These are phyloP conservation scores for Venturia pyrina DNA, from an alignment of 2,329 filamentous ascomycete genomes.

Conservation along the genomic window DNA sequence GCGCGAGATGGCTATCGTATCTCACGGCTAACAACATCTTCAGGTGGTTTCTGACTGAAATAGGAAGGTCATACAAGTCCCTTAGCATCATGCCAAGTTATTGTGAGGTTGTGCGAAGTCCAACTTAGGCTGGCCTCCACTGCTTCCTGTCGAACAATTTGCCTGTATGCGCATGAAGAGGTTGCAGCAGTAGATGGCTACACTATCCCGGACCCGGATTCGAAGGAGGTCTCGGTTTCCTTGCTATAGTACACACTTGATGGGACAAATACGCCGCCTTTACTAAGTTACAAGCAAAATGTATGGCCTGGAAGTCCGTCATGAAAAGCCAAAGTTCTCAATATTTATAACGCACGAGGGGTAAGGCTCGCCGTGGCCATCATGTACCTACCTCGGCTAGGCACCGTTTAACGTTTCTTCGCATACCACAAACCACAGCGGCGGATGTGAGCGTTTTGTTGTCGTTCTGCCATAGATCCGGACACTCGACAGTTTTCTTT, in stretches of 20 bases:
- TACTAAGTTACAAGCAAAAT: slow-evolving; percentile 2
- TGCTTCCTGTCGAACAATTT: neutral
- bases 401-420: neutral
- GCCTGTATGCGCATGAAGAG: no score
- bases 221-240: neutral
- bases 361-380: neutral
- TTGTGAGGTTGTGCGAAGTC: neutral
- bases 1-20: neutral
- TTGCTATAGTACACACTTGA: no score
- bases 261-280: neutral
- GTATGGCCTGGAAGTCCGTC: neutral
- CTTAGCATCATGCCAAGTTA: neutral
- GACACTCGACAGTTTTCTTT: no score
- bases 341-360: neutral
- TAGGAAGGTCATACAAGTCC: neutral
- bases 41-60: neutral
- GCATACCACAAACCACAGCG: neutral
- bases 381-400: neutral
- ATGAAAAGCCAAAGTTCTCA: neutral
- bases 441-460: neutral
- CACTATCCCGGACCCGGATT: no score
- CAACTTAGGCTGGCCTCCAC: neutral
- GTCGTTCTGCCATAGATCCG: no score
- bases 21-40: neutral
- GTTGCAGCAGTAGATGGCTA: neutral